Base-by-base conservation (phyloP, 768 basidiomycete species). In the Suillus cothurnatus region DNA sequence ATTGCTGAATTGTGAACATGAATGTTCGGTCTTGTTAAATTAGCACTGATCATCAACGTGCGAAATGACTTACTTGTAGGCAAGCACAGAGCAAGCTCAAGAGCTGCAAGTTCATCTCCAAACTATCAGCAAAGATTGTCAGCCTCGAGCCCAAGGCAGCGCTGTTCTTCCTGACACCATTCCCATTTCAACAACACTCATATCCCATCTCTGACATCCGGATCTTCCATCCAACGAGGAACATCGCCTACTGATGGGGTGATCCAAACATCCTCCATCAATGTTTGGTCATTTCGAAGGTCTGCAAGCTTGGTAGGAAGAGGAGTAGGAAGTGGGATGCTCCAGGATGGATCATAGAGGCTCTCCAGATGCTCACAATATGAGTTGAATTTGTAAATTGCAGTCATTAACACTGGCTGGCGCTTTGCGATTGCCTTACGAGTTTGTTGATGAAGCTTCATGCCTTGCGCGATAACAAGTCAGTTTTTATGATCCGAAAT, bases 201-300 rank as follows among this genome's bases (percentile, higher is more conserved):
- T 3, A 82, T 82, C 0, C 79, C 77, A 0, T 71, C 63, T 4
- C 71, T 74, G 3, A 79, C 71, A 17, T 72, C 66, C 0, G 53
- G 21, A 52, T 82, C 76, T 11, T 74, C 67, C 1, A 81, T 70
- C 80, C 81, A 82, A 15, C 58, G 62, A 6, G 73, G 77, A 0
- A 68, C 53, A 9, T 64, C 50, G 0, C 26, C 63, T 1, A 55
- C 36, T 6, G 70, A 57, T 0, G 68, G 71, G 0, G 65, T 67
- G 2, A 80, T 77, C 79, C 78, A 81, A 0, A 81, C 71, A 61
- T 81, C 80, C 43, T 80, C 73, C 73, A 81, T 74, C 0, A 84
- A 68, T 0, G 52, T 63, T 0, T 75, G 57, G 21, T 72, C 47
- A 9, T 64, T 61, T 4, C 61, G 28, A 2, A 74, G 67, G 2